Percentiles rank a stretch among this genome's conserved stretches.
Conservation (phyloP, 768 basidiomycete genomes). For the Sporobolomyces phaffii region DNA sequence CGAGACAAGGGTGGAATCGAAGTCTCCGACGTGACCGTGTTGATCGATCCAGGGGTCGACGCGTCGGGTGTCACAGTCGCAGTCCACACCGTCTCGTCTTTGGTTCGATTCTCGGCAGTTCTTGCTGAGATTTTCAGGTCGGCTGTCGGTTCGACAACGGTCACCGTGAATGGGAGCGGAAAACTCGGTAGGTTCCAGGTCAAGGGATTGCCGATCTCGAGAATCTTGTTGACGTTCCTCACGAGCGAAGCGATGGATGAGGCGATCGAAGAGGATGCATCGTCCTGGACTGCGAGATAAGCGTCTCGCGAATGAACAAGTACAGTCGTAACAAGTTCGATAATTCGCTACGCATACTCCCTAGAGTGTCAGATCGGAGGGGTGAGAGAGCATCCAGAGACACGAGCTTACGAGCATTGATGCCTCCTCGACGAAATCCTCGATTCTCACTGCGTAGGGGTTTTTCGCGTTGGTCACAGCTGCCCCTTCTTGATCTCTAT, state of each 20-base stretch:
- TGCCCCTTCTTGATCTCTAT: slow-evolving; percentile 6
- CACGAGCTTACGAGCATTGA: slow-evolving; percentile 27
- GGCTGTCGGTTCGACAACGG: too few relatives aligned
- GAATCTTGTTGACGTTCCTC: slow-evolving; percentile 17
- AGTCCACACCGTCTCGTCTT: not conserved
- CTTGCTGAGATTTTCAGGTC: too few relatives aligned
- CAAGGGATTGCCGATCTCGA: slow-evolving; percentile 7
- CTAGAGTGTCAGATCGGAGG: not conserved
- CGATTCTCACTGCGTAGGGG: slow-evolving; percentile 37
- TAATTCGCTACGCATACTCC: slow-evolving; percentile 19
- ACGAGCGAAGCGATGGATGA: slow-evolving; percentile 36
- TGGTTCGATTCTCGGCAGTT: not conserved
- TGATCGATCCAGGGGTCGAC: not conserved
- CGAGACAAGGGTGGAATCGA: not conserved
- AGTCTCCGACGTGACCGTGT: not conserved
- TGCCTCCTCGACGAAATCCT: slow-evolving; percentile 41
- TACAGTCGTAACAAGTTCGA: slow-evolving; percentile 17
- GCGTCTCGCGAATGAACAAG: not conserved
- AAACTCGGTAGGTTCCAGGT: slow-evolving; percentile 8
- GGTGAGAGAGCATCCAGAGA: not conserved
- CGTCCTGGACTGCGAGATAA: slow-evolving; percentile 35
- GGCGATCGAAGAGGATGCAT: slow-evolving; percentile 32
- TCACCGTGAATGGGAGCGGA: not conserved
- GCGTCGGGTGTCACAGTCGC: not conserved
- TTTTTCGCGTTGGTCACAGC: slow-evolving; percentile 34